Evolutionary conservation across 2,329 filamentous ascomycete genomes (phyloP).

Genomic region (Fusarium odoratissimum): DNA sequence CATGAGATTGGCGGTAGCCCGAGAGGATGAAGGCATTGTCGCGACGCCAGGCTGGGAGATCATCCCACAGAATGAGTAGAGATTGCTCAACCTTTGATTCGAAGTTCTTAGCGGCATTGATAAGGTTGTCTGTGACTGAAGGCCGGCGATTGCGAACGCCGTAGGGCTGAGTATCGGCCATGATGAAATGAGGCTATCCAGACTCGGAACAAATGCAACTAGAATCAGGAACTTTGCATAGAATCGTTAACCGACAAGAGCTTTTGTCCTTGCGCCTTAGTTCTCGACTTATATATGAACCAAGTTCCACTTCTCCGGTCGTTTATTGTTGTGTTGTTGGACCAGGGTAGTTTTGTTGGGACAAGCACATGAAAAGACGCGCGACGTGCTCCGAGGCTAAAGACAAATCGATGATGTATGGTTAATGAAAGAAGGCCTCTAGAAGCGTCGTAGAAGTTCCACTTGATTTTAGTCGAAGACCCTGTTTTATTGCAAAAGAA

Average conservation of each 20-base stretch:
- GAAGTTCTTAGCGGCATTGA: constrained; percentile 42
- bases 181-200: constrained; percentile 38
- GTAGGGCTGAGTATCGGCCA: constrained; percentile 15
- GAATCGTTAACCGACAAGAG: neutral
- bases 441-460: constrained; percentile 35
- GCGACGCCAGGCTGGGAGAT: constrained; percentile 68
- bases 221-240: neutral
- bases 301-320: constrained; percentile 30
- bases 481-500: constrained; percentile 12
- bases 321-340: constrained; percentile 38
- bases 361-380: constrained; percentile 46
- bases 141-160: constrained; percentile 45
- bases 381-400: constrained; percentile 42
- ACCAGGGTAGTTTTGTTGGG: constrained; percentile 47
- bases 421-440: constrained; percentile 9
- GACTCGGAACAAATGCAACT: neutral
- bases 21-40: constrained; percentile 68
- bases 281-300: constrained; percentile 19
- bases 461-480: constrained; percentile 8
- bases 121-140: constrained; percentile 45
- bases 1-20: constrained; percentile 64
- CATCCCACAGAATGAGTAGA: constrained; percentile 66
- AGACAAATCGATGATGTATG: neutral
- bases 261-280: neutral
- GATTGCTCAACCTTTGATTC: constrained; percentile 56